Evolutionary conservation across 2,329 filamentous ascomycete genomes (phyloP).

Genomic region (Hymenoscyphus infarciens): DNA sequence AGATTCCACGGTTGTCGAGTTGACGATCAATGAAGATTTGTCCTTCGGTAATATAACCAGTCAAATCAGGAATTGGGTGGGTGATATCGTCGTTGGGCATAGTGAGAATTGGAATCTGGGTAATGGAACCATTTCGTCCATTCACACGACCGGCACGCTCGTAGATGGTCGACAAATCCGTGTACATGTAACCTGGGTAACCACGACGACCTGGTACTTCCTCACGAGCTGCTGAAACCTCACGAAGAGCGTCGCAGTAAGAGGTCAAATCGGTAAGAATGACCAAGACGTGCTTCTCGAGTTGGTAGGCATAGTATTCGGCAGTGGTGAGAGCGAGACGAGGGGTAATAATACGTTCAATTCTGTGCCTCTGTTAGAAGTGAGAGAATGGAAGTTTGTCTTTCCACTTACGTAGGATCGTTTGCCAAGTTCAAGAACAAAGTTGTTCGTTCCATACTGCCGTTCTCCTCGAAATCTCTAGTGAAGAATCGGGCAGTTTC

Average conservation of each 20-base stretch:
- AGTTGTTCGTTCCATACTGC: slow-evolving; percentile 93
- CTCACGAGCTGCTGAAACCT: slow-evolving; percentile 95
- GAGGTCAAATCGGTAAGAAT: slow-evolving; percentile 97
- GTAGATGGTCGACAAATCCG: slow-evolving; percentile 99
- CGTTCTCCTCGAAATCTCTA: slow-evolving; percentile 97
- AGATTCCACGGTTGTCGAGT: slow-evolving; percentile 93
- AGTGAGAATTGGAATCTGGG: slow-evolving; percentile 96
- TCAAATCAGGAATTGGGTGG: slow-evolving; percentile 97
- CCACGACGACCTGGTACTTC: slow-evolving; percentile 98
- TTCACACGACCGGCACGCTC: slow-evolving; percentile 97
- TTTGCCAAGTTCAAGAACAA: slow-evolving; percentile 99
- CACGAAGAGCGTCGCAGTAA: slow-evolving; percentile 97
- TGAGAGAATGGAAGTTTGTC: background rate
- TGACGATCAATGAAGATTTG: slow-evolving; percentile 97
- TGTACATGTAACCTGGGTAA: slow-evolving; percentile 99
- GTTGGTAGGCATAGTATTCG: slow-evolving; percentile 99
- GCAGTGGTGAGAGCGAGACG: slow-evolving; percentile 96
- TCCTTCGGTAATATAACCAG: slow-evolving; percentile 97
- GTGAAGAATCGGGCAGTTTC: slow-evolving; percentile 99
- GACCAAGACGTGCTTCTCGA: slow-evolving; percentile 99
- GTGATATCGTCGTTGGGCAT: slow-evolving; percentile 99
- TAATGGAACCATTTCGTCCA: slow-evolving; percentile 96
- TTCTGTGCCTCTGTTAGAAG: slow-evolving; percentile 49
- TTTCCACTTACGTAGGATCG: slow-evolving; percentile 78
- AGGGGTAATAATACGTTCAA: slow-evolving; percentile 99